Evolutionary conservation across 805 yeast genomes (phyloP).

Genomic region (Barnettozyma siamensis): DNA sequence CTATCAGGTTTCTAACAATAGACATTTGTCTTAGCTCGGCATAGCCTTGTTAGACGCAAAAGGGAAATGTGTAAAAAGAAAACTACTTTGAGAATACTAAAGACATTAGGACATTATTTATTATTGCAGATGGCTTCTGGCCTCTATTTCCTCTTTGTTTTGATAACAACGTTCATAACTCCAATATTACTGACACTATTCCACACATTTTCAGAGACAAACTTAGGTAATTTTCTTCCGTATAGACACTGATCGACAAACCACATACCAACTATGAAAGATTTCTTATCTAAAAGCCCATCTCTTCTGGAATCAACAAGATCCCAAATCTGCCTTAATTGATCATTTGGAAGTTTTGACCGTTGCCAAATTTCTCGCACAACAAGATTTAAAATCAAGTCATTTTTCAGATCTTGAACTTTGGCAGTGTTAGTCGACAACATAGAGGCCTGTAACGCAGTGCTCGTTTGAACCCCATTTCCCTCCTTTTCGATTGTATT

Average conservation of each 20-base stretch:
- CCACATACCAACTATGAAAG: conserved; percentile 97
- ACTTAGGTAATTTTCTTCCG: conserved; percentile 81
- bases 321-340: conserved; percentile 59
- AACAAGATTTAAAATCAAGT: conserved; percentile 37
- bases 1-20: no score
- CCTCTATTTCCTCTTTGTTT: conserved; percentile 16
- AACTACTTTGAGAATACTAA: no score
- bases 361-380: conserved; percentile 79
- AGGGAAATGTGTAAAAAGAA: no score
- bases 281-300: conserved; percentile 72
- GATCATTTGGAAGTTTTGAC: conserved; percentile 61
- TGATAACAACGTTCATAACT: conserved; percentile 24
- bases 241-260: conserved; percentile 91
- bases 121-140: no score
- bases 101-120: no score
- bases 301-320: conserved; percentile 62
- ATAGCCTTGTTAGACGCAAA: no score
- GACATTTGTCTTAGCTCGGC: no score
- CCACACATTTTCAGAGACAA: conserved; percentile 71
- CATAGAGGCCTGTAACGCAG: conserved; percentile 24
- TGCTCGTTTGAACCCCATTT: conserved; percentile 17
- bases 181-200: conserved; percentile 57
- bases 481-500: conserved; percentile 15
- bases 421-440: conserved; percentile 25
- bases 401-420: conserved; percentile 10